A percentile compares a stretch with the other conserved stretches of the same genome.
Evolutionary conservation across 2,329 filamentous ascomycete species (phyloP).

Genomic region (Sordariomycetes sp.): DNA sequence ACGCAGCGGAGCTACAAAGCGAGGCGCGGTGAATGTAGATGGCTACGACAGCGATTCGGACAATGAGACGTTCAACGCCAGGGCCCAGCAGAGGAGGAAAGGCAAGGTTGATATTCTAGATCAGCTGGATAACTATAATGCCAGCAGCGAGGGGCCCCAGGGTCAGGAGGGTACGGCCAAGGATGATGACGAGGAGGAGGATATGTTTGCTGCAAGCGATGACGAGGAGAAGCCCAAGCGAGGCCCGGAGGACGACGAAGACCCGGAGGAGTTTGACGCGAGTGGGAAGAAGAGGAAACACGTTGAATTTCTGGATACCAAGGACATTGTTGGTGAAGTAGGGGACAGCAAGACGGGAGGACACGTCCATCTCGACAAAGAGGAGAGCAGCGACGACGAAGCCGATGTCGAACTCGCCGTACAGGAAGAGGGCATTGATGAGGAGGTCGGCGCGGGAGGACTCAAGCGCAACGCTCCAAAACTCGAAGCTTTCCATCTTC

Average conservation of each 20-base stretch:
- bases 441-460: slow-evolving; percentile 81
- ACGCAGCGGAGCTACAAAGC: slow-evolving; percentile 67
- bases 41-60: slow-evolving; percentile 93
- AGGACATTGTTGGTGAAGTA: slow-evolving; percentile 72
- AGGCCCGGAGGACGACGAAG: slow-evolving; percentile 22
- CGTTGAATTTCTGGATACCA: slow-evolving; percentile 49
- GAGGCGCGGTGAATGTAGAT: slow-evolving; percentile 91
- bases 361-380: slow-evolving; percentile 53
- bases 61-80: slow-evolving; percentile 78
- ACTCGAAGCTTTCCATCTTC: slow-evolving; percentile 94
- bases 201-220: slow-evolving; percentile 75
- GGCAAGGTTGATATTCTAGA: slow-evolving; percentile 41
- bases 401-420: slow-evolving; percentile 63
- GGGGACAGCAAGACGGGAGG: slow-evolving; percentile 64
- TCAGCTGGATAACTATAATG: slow-evolving; percentile 45
- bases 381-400: slow-evolving; percentile 51
- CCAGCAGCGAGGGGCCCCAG: slow-evolving; percentile 23
- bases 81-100: slow-evolving; percentile 51
- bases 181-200: slow-evolving; percentile 54
- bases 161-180: slow-evolving; percentile 13
- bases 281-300: slow-evolving; percentile 51
- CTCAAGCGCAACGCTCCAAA: slow-evolving; percentile 91
- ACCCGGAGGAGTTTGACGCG: slow-evolving; percentile 19
- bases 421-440: slow-evolving; percentile 69
- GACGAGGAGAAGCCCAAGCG: slow-evolving; percentile 44